Percentiles rank a stretch among this genome's conserved stretches.
Conservation (phyloP, 1,284 basidiomycete genomes). For the Cronartium quercuum region DNA sequence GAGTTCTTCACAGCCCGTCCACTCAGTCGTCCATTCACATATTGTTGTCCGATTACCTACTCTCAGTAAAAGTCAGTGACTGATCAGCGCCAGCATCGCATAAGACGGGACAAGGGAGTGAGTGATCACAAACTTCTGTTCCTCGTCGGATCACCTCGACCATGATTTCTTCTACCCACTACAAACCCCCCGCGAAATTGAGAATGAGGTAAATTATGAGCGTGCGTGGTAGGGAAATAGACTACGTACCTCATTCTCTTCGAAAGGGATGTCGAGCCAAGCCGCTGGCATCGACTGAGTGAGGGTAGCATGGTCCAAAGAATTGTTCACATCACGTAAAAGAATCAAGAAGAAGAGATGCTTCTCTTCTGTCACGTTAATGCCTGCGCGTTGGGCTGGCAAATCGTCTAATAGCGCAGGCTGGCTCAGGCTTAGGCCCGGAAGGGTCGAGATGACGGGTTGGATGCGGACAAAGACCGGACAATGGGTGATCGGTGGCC, state of each 20-base stretch:
- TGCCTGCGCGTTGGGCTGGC: constrained; percentile 40
- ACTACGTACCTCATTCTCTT: constrained; percentile 58
- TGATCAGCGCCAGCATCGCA: too few species aligned
- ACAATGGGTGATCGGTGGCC: constrained; percentile 59
- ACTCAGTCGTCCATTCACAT: constrained; percentile 27
- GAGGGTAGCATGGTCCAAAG: constrained; percentile 65
- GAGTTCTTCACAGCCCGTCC: constrained; percentile 23
- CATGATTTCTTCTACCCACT: constrained; percentile 85
- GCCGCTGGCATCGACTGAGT: constrained; percentile 71
- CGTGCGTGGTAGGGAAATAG: not conserved
- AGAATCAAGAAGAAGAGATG: constrained; percentile 79
- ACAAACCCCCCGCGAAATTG: not conserved
- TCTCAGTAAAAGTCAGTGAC: too few species aligned
- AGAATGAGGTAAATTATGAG: not conserved
- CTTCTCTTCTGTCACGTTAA: constrained; percentile 46
- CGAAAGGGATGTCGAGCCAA: constrained; percentile 82
- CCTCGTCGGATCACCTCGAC: constrained; percentile 74
- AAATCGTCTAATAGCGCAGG: too few species aligned
- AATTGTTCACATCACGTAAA: constrained; percentile 72
- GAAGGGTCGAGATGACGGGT: constrained; percentile 64
- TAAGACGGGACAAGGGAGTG: not conserved
- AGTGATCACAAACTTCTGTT: constrained; percentile 57
- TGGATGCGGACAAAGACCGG: constrained; percentile 91
- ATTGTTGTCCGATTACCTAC: constrained; percentile 35
- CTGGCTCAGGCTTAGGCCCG: constrained; percentile 46